Evolutionary conservation across 2,329 filamentous ascomycete species (phyloP), one percentile per base, ranked within the genome.

Genomic region (Gyromitra esculenta): DNA sequence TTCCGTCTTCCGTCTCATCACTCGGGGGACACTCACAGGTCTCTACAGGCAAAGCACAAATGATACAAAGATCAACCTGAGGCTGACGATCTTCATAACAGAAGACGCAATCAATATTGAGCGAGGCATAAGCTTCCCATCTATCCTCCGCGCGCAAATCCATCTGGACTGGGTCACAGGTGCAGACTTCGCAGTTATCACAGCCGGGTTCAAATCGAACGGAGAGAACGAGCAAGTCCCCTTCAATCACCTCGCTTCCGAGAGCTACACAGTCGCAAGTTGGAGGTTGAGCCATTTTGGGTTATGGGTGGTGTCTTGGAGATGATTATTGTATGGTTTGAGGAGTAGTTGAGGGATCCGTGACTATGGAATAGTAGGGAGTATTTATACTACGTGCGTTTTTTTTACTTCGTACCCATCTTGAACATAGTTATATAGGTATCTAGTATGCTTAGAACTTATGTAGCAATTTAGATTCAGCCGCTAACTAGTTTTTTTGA

Each of bases 161-260:
- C 54, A 69, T 69, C 15, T 54, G 41, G 7, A 69, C 56, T 3
- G 21, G 52, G 6, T 18, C 35, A 13, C 66, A 69, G 18, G 21
- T 31, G 13, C 66, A 69, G 25, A 11, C 21, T 37, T n/a, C 25
- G 5, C 66, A 69, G 8, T 21, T 21, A 18, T 18, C 15, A 21
- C 66, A 69, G 6, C 66, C 25, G 5, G 66, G 66, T 5, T 69
- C 52, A 48, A 69, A 69, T 11, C 6, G 37, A 3, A 60, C 31
- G 6, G 39, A 57, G 21, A 60, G 54, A 5, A 57, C 6, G 5
- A 57, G 25, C 5, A 13, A n/a, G 31, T 15, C 13, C 5, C 6
- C 13, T 35, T 35, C 25, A 5, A 37, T 15, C 37, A 9, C 11
- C 31, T 57, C 54, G 13, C 8, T 35, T 15, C 31, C 54, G 8